Base-by-base conservation (phyloP, 768 basidiomycete species). In the Russula griseocarnosa region DNA sequence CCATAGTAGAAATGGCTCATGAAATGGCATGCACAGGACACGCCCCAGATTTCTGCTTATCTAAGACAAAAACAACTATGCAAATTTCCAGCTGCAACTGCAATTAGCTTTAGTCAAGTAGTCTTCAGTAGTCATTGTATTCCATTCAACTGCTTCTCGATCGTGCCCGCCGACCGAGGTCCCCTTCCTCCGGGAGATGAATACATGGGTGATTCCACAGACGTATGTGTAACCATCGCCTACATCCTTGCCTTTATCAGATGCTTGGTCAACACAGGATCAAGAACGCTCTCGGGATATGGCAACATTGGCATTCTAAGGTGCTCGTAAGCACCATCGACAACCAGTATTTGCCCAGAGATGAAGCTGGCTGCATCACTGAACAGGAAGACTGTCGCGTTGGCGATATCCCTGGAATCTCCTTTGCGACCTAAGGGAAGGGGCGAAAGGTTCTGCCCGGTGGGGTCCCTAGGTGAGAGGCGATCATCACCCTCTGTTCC, bases 401-500 rank as follows among this genome's bases (percentile, higher is more conserved):
- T 71, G 8, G 78, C 78, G 40, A 79, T 75, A 60, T 79, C 78
- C 30, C 65, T 58, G 14, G 62, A 42, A 46, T 67, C 62, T 26
- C 71, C 71, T 52, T 61, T 51, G 46, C 71, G 69, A 24, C 67
- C 69, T 0, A 62, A 55, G n/a, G 66, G 63, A 47, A 53, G 0
- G 14, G 40, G 44, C 51, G 44, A 57, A 34, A 16, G 3, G 3
- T 34, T 34, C 36, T 55, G 28, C 46, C 26, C 49, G 18, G 40
- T 8, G 26, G 47, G 56, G 24, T 44, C 61, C 59, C 65, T 69
- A 24, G 73, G 66, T 44, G 63, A 70, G 57, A 91, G 80, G n/a
- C 87, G 84, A 65, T 81, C 78, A 74, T 81, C 77, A 59, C 88
- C 88, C 73, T 90, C 92, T 1, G 96, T 97, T 11, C 79, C 84